Base-by-base conservation (phyloP, 441 rosid genomes). In the Caryocar brasiliense region DNA sequence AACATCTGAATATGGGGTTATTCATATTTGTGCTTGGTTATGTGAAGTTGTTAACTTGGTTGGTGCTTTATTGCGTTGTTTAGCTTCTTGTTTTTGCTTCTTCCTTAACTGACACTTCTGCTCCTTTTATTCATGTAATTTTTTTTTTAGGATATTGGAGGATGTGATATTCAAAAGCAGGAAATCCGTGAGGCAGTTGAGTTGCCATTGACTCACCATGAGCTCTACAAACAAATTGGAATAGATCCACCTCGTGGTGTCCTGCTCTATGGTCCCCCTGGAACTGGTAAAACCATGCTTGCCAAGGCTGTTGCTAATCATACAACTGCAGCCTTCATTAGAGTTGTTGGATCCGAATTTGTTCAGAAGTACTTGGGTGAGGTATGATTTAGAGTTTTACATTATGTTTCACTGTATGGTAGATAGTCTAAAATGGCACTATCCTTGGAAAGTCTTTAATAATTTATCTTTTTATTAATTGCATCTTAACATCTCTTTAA, bases 221-320 rank as follows among this genome's bases (percentile, higher is more conserved):
- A 92, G 52, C 67, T 92, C 24, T 92, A 92, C 76, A 92, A 92
- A 35, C 97, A 92, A 61, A 88, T 92, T 62, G 99, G 99, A 15
- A 92, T 92, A 30, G 99, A 92, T 51, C 99, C 99, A 0, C 99
- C 99, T 17, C 97, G 98, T 19, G 98, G 98, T 44, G 98, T 92
- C 28, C 61, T 92, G 66, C 92, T 92, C 6, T 88, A 92, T 72
- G 98, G 98, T 18, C 98, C 98, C 0, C 98, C 98, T 57, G 98
- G 98, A 35, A 92, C 98, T 25, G 98, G 98, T 0, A 92, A 92
- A 71, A 92, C 98, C 25, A 92, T 92, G 97, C 82, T 92, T 62
- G 98, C 98, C 24, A 88, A 92, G 72, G 98, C 98, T 64, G 98
- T 92, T 67, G 98, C 98, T 11, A 87, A 92, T 52, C 95, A 85